Evolutionary conservation across 2,329 filamentous ascomycete genomes (phyloP).

Genomic region (Colletotrichum trifolii): DNA sequence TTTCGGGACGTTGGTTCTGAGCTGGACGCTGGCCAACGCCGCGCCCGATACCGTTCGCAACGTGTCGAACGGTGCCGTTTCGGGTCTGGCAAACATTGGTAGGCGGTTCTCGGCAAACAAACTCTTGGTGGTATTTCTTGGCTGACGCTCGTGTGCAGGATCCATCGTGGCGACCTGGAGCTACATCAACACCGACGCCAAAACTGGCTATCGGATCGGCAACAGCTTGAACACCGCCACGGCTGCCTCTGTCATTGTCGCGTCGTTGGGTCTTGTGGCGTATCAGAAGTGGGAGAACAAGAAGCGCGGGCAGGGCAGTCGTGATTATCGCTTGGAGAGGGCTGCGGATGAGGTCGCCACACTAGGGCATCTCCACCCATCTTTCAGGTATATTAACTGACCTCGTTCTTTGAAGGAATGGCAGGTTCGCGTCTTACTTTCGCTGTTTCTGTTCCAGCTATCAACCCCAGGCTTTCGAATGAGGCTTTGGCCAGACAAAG

Average conservation of each 20-base stretch:
- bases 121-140: neutral
- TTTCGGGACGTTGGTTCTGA: conserved; percentile 40
- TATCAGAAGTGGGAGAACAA: conserved; percentile 43
- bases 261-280: conserved; percentile 37
- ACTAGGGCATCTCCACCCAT: conserved; percentile 41
- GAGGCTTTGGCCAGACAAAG: too few species aligned
- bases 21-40: conserved; percentile 44
- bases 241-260: conserved; percentile 40
- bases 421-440: too few species aligned
- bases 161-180: conserved; percentile 45
- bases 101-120: neutral
- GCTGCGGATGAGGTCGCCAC: conserved; percentile 38
- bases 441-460: too few species aligned
- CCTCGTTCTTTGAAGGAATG: too few species aligned
- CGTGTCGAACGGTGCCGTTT: conserved; percentile 43
- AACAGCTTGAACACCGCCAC: conserved; percentile 42
- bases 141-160: conserved; percentile 32
- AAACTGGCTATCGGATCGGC: conserved; percentile 42
- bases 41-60: conserved; percentile 43
- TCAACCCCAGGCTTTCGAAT: too few species aligned
- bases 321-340: conserved; percentile 40
- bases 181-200: conserved; percentile 43
- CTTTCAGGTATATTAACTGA: conserved; percentile 43
- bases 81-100: conserved; percentile 43
- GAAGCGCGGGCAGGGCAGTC: conserved; percentile 40